These are phyloP conservation scores for Lepiota brunneoincarnata DNA, from an alignment of 768 basidiomycete genomes.

Conservation along the genomic window DNA sequence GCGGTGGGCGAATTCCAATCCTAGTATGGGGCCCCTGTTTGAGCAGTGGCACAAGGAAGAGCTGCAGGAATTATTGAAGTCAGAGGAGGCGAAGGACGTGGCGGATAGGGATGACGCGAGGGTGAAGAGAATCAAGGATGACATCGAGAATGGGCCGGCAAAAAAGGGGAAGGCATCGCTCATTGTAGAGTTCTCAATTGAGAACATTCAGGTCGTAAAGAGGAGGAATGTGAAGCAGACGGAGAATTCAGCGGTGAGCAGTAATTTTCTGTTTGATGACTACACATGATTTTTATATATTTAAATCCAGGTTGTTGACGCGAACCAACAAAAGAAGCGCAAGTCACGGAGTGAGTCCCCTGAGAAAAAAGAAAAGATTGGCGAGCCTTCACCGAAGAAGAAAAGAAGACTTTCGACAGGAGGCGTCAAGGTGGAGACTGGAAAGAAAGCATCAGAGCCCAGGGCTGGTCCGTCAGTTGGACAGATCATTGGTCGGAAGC, in stretches of 20 bases:
- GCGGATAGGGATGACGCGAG: conserved; percentile 51
- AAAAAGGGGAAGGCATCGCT: conserved; percentile 49
- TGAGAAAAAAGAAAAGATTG: background rate
- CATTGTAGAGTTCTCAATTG: conserved; percentile 95
- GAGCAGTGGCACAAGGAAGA: conserved; percentile 88
- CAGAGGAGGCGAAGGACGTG: conserved; percentile 61
- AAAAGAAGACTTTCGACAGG: conserved; percentile 21
- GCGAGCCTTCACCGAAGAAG: background rate
- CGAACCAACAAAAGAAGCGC: background rate
- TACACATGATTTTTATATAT: background rate
- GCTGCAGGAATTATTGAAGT: conserved; percentile 52
- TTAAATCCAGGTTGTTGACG: background rate
- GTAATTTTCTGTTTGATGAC: too few relatives aligned
- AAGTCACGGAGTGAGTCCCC: conserved; percentile 1
- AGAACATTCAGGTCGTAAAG: conserved; percentile 89
- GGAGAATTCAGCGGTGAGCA: conserved; percentile 3
- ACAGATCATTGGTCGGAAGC: conserved; percentile 76
- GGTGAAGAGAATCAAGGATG: conserved; percentile 54
- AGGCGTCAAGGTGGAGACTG: conserved; percentile 18
- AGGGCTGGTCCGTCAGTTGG: conserved; percentile 49
- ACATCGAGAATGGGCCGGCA: conserved; percentile 39
- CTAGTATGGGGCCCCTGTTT: conserved; percentile 60
- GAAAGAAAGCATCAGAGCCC: conserved; percentile 18
- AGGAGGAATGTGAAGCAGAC: conserved; percentile 47
- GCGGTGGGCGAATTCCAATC: conserved; percentile 93